A percentile compares a stretch with the other conserved stretches of the same genome.
These are phyloP conservation scores for Histomonas meleagridis DNA, from an alignment of 208 protist species.

Conservation along the genomic window DNA sequence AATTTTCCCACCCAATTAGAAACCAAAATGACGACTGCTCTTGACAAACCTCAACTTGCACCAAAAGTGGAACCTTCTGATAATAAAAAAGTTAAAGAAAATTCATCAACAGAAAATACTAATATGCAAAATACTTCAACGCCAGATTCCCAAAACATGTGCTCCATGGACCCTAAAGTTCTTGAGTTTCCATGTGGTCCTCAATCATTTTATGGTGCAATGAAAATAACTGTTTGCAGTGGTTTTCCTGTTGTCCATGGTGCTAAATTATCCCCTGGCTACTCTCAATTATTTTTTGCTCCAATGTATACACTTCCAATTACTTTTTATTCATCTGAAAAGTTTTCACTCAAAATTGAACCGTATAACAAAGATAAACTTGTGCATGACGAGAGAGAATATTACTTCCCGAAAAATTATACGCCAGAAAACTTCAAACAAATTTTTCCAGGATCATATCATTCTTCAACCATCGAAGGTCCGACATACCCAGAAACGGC, in stretches of 20 bases:
- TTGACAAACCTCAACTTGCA: too few species aligned
- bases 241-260: neutral
- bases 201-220: slow-evolving; percentile 18
- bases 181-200: neutral
- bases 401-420: neutral
- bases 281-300: neutral
- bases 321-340: neutral
- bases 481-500: neutral
- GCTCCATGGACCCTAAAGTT: too few species aligned
- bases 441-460: neutral
- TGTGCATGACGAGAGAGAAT: neutral
- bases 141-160: too few species aligned
- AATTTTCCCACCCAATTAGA: too few species aligned
- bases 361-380: neutral
- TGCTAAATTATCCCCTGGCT: neutral
- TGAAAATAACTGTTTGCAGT: neutral
- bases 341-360: neutral
- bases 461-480: neutral
- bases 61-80: too few species aligned
- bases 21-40: too few species aligned
- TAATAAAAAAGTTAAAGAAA: too few species aligned
- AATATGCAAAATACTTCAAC: too few species aligned
- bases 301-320: neutral
- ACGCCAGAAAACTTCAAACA: neutral
- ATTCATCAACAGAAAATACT: too few species aligned